phyloP scores from a whole-genome alignment of 345 rosid species.

The Draba incana region DNA sequence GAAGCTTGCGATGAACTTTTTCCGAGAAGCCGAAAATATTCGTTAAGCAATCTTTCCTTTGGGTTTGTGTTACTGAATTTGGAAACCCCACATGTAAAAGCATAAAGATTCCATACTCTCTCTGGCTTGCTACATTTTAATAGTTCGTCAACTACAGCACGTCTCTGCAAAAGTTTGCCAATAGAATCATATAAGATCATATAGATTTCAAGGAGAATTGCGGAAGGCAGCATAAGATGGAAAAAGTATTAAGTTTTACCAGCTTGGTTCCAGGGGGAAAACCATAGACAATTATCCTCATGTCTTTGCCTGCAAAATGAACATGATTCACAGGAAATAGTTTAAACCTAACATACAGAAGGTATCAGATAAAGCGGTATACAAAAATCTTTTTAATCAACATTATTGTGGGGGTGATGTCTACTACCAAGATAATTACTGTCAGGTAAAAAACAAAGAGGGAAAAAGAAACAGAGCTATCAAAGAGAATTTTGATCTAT shows the following conservation, averaged over 20 bases:
- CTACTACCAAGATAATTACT: slow-evolving; percentile 19
- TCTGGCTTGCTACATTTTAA: slow-evolving; percentile 62
- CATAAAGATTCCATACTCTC: slow-evolving; percentile 82
- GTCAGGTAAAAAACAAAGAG: neutral
- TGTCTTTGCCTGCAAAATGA: slow-evolving; percentile 82
- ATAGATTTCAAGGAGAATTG: slow-evolving; percentile 19
- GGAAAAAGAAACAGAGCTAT: neutral
- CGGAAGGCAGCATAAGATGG: slow-evolving; percentile 5
- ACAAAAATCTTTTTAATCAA: slow-evolving; percentile 23
- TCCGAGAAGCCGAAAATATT: slow-evolving; percentile 92
- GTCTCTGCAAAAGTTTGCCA: slow-evolving; percentile 61
- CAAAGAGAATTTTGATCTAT: neutral
- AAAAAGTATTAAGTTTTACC: slow-evolving; percentile 47
- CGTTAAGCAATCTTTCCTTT: slow-evolving; percentile 83
- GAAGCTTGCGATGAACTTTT: slow-evolving; percentile 61
- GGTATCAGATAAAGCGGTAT: slow-evolving; percentile 9
- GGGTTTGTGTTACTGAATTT: slow-evolving; percentile 68
- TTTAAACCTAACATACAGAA: slow-evolving; percentile 19
- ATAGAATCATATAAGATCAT: slow-evolving; percentile 6
- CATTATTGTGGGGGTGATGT: slow-evolving; percentile 15
- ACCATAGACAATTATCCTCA: slow-evolving; percentile 93
- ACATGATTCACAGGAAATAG: slow-evolving; percentile 23
- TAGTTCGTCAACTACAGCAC: slow-evolving; percentile 64
- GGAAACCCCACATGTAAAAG: slow-evolving; percentile 80
- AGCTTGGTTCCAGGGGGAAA: slow-evolving; percentile 87